Evolutionary conservation across 495 filamentous ascomycete species (phyloP).

Genomic region (Lophium mytilinum): DNA sequence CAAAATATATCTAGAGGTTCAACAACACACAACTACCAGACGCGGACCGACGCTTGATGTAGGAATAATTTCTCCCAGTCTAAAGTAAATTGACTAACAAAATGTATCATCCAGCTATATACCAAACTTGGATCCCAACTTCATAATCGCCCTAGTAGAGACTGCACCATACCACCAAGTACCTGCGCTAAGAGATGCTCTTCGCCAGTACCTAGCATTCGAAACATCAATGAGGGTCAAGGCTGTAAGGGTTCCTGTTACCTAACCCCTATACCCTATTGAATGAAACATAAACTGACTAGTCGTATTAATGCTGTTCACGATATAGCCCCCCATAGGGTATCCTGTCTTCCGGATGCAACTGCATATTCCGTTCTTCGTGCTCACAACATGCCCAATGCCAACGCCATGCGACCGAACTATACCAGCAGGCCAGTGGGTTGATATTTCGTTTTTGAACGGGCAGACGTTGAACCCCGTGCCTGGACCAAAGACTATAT

Average conservation of each 20-base stretch:
- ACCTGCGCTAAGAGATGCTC: background rate
- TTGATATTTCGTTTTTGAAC: conserved; percentile 1
- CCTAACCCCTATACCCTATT: background rate
- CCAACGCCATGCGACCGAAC: background rate
- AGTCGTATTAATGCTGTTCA: background rate
- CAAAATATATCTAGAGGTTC: background rate
- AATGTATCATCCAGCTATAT: conserved; percentile 1
- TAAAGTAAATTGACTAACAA: background rate
- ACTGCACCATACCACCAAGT: conserved; percentile 5
- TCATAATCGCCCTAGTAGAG: background rate
- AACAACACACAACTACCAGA: background rate
- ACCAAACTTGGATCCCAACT: background rate
- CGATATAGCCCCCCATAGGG: background rate
- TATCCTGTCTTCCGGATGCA: conserved; percentile 1
- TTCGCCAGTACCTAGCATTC: conserved; percentile 6
- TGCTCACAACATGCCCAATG: background rate
- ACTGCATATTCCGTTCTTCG: conserved; percentile 9
- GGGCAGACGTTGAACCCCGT: background rate
- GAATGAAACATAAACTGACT: background rate
- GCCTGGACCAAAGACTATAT: background rate
- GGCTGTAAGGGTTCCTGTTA: background rate
- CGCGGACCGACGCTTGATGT: conserved; percentile 11
- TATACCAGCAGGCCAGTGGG: background rate
- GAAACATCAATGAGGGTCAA: conserved; percentile 6
- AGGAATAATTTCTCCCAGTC: background rate